phyloP scores from a whole-genome alignment of 768 basidiomycete genomes.

The Russula olivacea region DNA sequence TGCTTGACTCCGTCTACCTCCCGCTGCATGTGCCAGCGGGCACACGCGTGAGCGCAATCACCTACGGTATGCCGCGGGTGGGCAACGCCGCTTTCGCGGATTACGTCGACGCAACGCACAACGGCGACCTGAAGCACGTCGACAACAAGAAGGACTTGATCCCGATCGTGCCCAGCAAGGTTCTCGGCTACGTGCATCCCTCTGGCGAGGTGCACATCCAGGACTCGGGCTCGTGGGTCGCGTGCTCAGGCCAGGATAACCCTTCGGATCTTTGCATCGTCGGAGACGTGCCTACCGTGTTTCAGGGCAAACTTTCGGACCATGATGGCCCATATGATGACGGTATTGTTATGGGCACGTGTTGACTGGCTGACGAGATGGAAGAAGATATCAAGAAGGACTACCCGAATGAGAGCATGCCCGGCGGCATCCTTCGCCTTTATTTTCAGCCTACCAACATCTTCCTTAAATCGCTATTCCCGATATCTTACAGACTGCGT shows the following conservation, averaged over 20 bases:
- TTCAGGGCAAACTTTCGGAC: neutral
- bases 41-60: constrained; percentile 38
- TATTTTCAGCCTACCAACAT: no score
- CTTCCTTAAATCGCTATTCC: no score
- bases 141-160: constrained; percentile 25
- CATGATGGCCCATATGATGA: constrained; percentile 20
- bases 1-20: constrained; percentile 32
- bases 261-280: constrained; percentile 8
- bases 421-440: no score
- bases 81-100: constrained; percentile 46
- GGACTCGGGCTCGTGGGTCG: constrained; percentile 3
- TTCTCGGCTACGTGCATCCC: constrained; percentile 23
- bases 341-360: constrained; percentile 15
- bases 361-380: neutral
- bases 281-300: constrained; percentile 7
- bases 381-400: neutral
- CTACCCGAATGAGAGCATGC: no score
- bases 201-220: constrained; percentile 24
- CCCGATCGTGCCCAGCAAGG: constrained; percentile 21
- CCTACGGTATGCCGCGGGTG: constrained; percentile 48
- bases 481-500: no score
- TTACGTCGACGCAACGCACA: constrained; percentile 22
- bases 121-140: constrained; percentile 17
- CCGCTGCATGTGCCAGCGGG: constrained; percentile 30
- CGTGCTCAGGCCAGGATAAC: constrained; percentile 18